Evolutionary conservation across 1,284 basidiomycete genomes (phyloP).

Genomic region (Malassezia restricta): DNA sequence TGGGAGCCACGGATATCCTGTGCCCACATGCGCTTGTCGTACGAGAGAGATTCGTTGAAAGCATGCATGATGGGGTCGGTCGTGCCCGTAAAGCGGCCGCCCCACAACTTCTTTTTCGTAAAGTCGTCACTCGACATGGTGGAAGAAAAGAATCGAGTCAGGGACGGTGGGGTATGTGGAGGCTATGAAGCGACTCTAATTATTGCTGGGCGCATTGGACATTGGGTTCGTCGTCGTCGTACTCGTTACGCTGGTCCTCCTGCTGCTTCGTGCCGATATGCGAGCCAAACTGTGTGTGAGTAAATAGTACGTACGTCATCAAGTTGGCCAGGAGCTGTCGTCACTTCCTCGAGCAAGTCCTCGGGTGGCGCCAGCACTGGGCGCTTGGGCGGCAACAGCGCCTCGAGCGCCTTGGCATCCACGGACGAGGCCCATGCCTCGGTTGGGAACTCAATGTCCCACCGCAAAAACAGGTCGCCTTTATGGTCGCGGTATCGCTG

Average conservation of each 20-base stretch:
- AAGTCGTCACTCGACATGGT: slow-evolving; percentile 25
- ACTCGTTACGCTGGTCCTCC: slow-evolving; percentile 16
- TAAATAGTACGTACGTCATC: neutral
- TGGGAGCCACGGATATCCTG: slow-evolving; percentile 88
- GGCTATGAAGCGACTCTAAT: neutral
- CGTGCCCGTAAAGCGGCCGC: slow-evolving; percentile 43
- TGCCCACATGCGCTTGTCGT: slow-evolving; percentile 83
- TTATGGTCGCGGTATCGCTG: slow-evolving; percentile 24
- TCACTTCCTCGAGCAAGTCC: slow-evolving; percentile 20
- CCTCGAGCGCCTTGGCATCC: slow-evolving; percentile 16
- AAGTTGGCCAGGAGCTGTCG: slow-evolving; percentile 9
- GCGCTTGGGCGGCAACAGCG: slow-evolving; percentile 24
- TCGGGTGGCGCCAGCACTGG: slow-evolving; percentile 19
- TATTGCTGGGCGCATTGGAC: slow-evolving; percentile 33
- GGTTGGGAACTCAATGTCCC: slow-evolving; percentile 38
- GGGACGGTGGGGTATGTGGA: slow-evolving; percentile 1
- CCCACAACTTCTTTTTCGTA: slow-evolving; percentile 45
- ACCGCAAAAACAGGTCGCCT: slow-evolving; percentile 36
- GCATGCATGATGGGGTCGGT: slow-evolving; percentile 42
- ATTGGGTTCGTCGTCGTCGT: slow-evolving; percentile 23
- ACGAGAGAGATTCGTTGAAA: slow-evolving; percentile 60
- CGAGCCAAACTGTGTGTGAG: slow-evolving; percentile 21
- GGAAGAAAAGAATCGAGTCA: neutral
- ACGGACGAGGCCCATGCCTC: slow-evolving; percentile 19
- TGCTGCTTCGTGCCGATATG: slow-evolving; percentile 22